Evolutionary conservation across 202 grass and related monocot genomes (phyloP).

Genomic region (Eragrostis tef): DNA sequence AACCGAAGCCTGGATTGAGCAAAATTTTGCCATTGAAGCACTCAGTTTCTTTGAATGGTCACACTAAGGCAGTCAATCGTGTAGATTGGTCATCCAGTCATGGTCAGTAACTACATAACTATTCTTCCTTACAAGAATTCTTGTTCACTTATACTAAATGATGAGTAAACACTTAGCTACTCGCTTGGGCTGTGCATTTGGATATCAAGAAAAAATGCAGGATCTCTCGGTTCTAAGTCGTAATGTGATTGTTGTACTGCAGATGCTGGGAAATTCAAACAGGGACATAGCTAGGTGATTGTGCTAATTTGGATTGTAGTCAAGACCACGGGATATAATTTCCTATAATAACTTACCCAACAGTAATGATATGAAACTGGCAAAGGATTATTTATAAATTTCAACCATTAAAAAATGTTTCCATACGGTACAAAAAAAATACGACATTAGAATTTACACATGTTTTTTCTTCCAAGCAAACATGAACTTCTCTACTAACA

Average conservation of each 20-base stretch:
- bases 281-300: not conserved
- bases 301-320: not conserved
- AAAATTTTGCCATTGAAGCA: conserved; percentile 50
- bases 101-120: conserved; percentile 49
- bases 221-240: not conserved
- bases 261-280: not conserved
- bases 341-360: not conserved
- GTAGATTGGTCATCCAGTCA: conserved; percentile 76
- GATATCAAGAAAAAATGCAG: conserved; percentile 22
- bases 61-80: conserved; percentile 73
- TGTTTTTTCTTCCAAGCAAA: not conserved
- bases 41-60: conserved; percentile 61
- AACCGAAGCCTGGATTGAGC: conserved; percentile 45
- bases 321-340: not conserved
- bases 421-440: not conserved
- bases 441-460: not conserved
- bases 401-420: not conserved
- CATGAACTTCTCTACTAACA: conserved; percentile 1
- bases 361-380: not conserved
- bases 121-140: not conserved
- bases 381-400: conserved; percentile 1
- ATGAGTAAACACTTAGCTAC: not conserved
- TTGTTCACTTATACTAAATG: not conserved
- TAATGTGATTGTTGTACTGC: not conserved
- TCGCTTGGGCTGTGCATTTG: not conserved